Evolutionary conservation across 192 early-diverging fungal genomes (phyloP), one percentile per base, ranked within the genome.

Genomic region (Backusella sp.): DNA sequence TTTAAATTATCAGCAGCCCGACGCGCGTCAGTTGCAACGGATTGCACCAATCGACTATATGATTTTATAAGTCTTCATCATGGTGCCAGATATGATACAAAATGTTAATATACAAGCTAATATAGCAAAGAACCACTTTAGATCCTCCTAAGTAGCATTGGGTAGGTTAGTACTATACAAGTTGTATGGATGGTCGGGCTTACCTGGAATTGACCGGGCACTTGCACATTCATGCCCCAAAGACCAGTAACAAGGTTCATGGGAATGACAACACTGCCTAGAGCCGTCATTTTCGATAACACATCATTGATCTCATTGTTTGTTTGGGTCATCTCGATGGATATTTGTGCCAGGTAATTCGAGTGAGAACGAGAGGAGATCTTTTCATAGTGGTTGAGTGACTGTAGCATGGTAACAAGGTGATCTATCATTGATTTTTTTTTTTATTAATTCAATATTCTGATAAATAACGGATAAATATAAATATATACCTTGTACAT

Each of bases 351-450:
- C 17, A 93, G 72, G 39, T 94, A 93, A 76, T 93, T 93, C 19
- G 91, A 87, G 70, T 94, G 91, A 7, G 91, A 90, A 35, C 91
- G 77, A 3, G 88, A 83, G 23, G 91, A 81, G 42, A 92, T 90
- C 37, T 92, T 87, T 78, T 93, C 91, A 75, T 94, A 93, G 23
- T 94, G 92, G 70, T 89, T 82, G 4, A 93, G 78, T 19, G 92
- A 92, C 77, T 94, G 93, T 56, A 93, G 81, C 92, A 94, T 94
- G 7, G 93, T 93, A 69, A 93, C 76, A 8, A 95, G 83, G 44
- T 95, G 94, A 77, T 94, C 93, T 75, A 82, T 26, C 30, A 52
- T 34, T 53, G 12, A 19, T 6, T 70, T 42, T n/a, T n/a, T n/a
- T n/a, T 6, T 70, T 56, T 32, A 32, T 56, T 56, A 56, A 56